Evolutionary conservation across 495 filamentous ascomycete genomes (phyloP), one percentile per base, ranked within the genome.

Genomic region (Podospora anserina): DNA sequence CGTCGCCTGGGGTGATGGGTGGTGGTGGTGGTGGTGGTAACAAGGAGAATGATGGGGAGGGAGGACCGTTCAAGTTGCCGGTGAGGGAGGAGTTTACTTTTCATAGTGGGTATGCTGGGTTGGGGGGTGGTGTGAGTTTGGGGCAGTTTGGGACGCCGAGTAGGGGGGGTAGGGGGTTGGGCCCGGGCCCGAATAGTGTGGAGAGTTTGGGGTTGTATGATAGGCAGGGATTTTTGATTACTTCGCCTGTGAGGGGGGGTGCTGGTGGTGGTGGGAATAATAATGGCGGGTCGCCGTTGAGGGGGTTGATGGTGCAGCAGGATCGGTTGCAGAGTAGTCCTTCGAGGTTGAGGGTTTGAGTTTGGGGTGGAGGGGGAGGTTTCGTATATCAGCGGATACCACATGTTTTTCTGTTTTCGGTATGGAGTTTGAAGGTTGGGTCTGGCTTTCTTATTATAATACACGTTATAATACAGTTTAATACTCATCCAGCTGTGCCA

Each of bases 161-260:
- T 0, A 18, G 57, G 30, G 16, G 16, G 1, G 23, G 11, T 5
- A 64, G 27, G 15, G 61, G 32, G 7, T 26, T 59, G 27, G 56
- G n/a, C n/a, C n/a, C n/a, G n/a, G n/a, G n/a, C n/a, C n/a, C n/a
- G n/a, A 30, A 4, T 34, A 70, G 59, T 7, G 20, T 72, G 16
- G 72, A 74, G 19, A 72, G 68, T 44, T 18, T 70, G 20, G 64
- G 70, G 2, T 53, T 72, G 57, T 74, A 74, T 60, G 72, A 74
- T 27, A 54, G 61, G 32, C 65, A 74, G 18, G 72, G 72, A 0
- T 74, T 74, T 16, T 53, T 74, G 64, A 72, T 74, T 62, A 56
- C 23, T 16, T 70, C 66, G 66, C 68, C 66, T 26, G 63, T 60
- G 7, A 59, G 63, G 62, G 23, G 16, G 23, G 32, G n/a, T 19